Evolutionary conservation across 2,329 filamentous ascomycete species (phyloP), one percentile per base, ranked within the genome.

Genomic region (Aspergillus brunneoviolaceus): DNA sequence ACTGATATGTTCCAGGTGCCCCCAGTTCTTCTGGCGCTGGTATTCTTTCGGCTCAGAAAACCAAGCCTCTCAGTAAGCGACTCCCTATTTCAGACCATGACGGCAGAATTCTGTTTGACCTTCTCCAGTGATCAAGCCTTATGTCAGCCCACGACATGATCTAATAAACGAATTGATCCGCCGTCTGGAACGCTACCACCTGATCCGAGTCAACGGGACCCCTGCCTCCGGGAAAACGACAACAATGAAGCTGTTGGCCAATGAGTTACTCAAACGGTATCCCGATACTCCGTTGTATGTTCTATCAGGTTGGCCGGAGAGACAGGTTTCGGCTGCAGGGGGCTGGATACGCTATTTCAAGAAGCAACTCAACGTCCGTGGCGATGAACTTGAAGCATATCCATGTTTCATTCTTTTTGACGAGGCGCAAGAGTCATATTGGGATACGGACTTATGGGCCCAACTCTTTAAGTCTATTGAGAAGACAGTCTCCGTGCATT

Each of bases 171-270:
- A 27, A 27, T 7, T 27, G 25, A 27, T 27, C 7, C 25, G 5
- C 25, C 25, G 25, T 27, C 25, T 27, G 2, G 25, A 27, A 27
- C 25, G 25, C 25, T 27, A 27, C 25, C 25, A 27, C 25, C 7
- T 27, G 25, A 27, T 27, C 25, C 5, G 25, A 27, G 1, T 35
- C 12, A 56, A 51, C 7, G 63, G 53, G 35, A 56, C 57, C 0
- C 60, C 60, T 14, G 62, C 45, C 25, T 64, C 58, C 11, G 60
- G 61, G 1, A 65, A 65, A 14, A 62, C 60, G 1, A 60, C 57
- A 14, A 3, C 64, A 11, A 61, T 65, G 60, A 48, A 45, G 19
- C 54, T 65, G n/a, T 29, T 61, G 23, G 45, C 45, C n/a, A 65
- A 64, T 51, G 23, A 51, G 35, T 57, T 65, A 39, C 21, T 65